Evolutionary conservation across 1,284 basidiomycete species (phyloP), one percentile per base, ranked within the genome.

Genomic region (Boletus semigastroideus): DNA sequence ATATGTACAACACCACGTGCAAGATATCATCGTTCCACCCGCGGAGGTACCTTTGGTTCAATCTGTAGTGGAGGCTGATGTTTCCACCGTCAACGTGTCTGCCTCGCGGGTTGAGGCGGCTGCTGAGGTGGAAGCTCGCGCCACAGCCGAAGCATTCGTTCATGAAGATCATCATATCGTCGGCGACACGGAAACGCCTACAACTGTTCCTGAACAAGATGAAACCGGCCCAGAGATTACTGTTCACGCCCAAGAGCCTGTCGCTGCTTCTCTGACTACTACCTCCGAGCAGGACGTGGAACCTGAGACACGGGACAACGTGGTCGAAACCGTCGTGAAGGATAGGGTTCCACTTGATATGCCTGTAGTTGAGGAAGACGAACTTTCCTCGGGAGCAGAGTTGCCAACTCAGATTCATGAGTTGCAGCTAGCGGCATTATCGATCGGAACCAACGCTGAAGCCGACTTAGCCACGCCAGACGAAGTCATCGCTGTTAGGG

Each of bases 211-310:
- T 7, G n/a, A n/a, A n/a, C 70, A 72, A 52, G 69, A 73, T 7
- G 68, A 70, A 27, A 76, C 72, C 12, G 71, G 70, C 3, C 70
- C 74, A 12, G 59, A 72, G 43, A 52, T 70, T 19, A 69, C 70
- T 19, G 53, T 71, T 20, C 63, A 62, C 34, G 56, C 56, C 16
- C 58, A 52, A 28, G 65, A 64, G 48, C 47, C 19, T 20, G 22
- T 46, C 28, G 42, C 41, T 20, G 30, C 19, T 34, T 28, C 13
- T 20, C 28, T 34, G 16, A 19, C 13, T 12, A n/a, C n/a, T 16
- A 8, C 22, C 27, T 28, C 33, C 31, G 38, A 43, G 31, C 40
- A 36, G 4, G 54, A 22, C 39, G 41, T 36, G 2, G 42, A 47
- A 48, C 36, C 37, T 28, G 19, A 45, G 22, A 17, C 42, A 19